Evolutionary conservation across 2,329 filamentous ascomycete genomes (phyloP).

Genomic region (Epichloe scottii): DNA sequence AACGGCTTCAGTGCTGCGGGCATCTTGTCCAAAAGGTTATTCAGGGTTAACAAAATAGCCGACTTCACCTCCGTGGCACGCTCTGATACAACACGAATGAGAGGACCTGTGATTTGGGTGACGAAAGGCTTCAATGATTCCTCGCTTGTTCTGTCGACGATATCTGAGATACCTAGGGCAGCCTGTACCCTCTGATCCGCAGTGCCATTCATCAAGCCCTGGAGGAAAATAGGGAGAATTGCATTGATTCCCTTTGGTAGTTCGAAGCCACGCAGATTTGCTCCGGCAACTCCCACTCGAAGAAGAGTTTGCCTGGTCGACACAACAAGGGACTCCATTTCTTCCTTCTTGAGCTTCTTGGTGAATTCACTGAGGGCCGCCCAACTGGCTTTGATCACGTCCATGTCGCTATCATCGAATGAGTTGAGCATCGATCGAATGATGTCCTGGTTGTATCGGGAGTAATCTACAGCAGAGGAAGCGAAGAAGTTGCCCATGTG

Average conservation of each 20-base stretch:
- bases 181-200: conserved; percentile 84
- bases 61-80: conserved; percentile 92
- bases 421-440: conserved; percentile 82
- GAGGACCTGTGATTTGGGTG: conserved; percentile 90
- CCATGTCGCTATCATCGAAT: conserved; percentile 74
- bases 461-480: conserved; percentile 73
- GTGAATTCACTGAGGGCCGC: conserved; percentile 76
- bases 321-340: conserved; percentile 86
- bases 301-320: conserved; percentile 79
- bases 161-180: conserved; percentile 86
- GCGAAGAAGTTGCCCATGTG: conserved; percentile 83
- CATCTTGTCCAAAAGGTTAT: conserved; percentile 94
- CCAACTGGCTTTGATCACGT: conserved; percentile 86
- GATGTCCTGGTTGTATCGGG: conserved; percentile 89
- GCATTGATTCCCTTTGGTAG: conserved; percentile 96
- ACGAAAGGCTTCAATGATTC: conserved; percentile 87
- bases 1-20: conserved; percentile 92
- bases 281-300: conserved; percentile 77
- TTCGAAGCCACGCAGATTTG: conserved; percentile 75
- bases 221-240: conserved; percentile 89
- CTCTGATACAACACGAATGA: conserved; percentile 96
- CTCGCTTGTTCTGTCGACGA: conserved; percentile 83
- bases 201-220: conserved; percentile 94
- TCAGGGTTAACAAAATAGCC: conserved; percentile 85
- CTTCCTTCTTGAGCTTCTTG: conserved; percentile 83